phyloP scores from a whole-genome alignment of 2,329 filamentous ascomycete genomes.

The Fusarium sp. region DNA sequence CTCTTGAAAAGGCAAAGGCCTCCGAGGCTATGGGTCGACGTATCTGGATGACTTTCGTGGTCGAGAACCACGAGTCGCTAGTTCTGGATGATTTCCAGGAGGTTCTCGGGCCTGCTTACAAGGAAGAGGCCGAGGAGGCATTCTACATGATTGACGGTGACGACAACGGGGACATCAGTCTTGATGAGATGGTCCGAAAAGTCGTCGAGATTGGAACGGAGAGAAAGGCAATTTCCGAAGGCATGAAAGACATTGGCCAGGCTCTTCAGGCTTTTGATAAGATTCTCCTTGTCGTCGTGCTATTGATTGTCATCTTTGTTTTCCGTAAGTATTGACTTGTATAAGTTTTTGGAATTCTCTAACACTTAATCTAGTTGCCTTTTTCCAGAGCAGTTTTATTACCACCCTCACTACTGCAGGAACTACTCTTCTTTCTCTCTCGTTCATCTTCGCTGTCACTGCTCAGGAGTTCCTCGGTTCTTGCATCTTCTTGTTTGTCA shows the following conservation, averaged over 20 bases:
- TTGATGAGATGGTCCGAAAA: conserved; percentile 94
- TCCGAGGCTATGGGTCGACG: conserved; percentile 93
- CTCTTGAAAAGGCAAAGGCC: conserved; percentile 83
- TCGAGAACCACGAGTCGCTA: conserved; percentile 85
- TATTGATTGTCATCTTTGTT: conserved; percentile 83
- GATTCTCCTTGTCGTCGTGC: conserved; percentile 82
- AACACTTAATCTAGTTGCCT: conserved; percentile 68
- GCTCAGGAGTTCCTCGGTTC: conserved; percentile 96
- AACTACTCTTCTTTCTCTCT: conserved; percentile 92
- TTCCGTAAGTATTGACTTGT: conserved; percentile 67
- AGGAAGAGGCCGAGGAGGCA: conserved; percentile 84
- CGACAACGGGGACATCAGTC: conserved; percentile 90
- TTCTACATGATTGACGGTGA: conserved; percentile 86
- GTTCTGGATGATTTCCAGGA: conserved; percentile 85
- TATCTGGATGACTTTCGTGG: conserved; percentile 98
- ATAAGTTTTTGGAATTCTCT: conserved; percentile 11
- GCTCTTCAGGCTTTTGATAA: conserved; percentile 91
- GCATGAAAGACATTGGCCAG: conserved; percentile 97
- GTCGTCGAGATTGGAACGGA: conserved; percentile 85
- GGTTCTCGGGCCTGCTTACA: conserved; percentile 81
- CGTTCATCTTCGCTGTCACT: conserved; percentile 93
- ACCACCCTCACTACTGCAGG: conserved; percentile 89
- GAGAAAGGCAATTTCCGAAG: conserved; percentile 87
- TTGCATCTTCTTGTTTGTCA: conserved; percentile 98
- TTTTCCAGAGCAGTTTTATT: conserved; percentile 87